Percentiles rank a stretch among this genome's conserved stretches.
These are phyloP conservation scores for Ambrosiella xylebori DNA, from an alignment of 2,329 filamentous ascomycete genomes.

Conservation along the genomic window DNA sequence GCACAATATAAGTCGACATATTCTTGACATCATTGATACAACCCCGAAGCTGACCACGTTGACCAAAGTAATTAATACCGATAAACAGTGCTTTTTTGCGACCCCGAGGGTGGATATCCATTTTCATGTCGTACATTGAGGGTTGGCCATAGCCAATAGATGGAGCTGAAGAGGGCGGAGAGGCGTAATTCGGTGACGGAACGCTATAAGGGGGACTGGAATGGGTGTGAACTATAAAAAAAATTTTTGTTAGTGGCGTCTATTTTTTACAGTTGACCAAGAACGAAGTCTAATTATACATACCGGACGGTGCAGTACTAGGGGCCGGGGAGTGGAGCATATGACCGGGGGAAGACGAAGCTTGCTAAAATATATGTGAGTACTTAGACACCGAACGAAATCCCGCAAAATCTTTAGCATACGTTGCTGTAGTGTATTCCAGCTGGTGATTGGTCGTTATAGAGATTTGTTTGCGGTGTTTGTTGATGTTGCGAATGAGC, in stretches of 20 bases:
- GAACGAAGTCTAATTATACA: neutral
- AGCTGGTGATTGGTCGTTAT: neutral
- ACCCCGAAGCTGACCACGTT: constrained; percentile 74
- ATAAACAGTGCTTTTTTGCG: constrained; percentile 77
- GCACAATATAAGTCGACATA: constrained; percentile 80
- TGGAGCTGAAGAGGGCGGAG: neutral
- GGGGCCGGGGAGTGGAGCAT: neutral
- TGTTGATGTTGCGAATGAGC: neutral
- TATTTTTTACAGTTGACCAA: neutral
- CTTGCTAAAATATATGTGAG: neutral
- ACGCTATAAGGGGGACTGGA: neutral
- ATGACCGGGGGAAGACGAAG: neutral
- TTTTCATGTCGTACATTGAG: neutral
- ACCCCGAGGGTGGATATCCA: constrained; percentile 27
- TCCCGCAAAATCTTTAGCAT: neutral
- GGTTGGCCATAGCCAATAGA: neutral
- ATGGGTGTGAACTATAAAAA: neutral
- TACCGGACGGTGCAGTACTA: neutral
- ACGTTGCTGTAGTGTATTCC: neutral
- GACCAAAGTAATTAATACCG: constrained; percentile 92
- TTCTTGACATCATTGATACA: constrained; percentile 98
- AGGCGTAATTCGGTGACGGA: neutral
- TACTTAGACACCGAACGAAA: neutral
- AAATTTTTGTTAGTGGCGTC: neutral
- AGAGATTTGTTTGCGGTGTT: neutral